Base-by-base conservation (phyloP, 441 rosid species). In the Syzygium syzygioides region DNA sequence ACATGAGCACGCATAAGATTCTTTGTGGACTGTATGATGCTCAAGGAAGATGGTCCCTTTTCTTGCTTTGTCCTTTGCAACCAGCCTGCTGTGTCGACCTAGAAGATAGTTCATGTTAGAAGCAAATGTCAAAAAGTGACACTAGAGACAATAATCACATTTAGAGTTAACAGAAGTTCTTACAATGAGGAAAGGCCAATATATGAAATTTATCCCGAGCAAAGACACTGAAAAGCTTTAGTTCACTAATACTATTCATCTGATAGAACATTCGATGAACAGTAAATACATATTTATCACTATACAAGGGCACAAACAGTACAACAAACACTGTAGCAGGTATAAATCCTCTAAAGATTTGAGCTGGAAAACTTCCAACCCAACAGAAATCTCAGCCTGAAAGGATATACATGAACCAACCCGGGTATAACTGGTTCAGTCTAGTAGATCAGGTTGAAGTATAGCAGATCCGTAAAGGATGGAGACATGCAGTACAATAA, bases 11-110 rank as follows among this genome's bases (percentile, higher is more conserved):
- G 96, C 98, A 97, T 94, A 87, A 97, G 94, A 93, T 94, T 97
- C 94, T 95, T 97, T 92, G 96, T 95, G 37, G 99, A 98, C 90
- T 98, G 99, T 96, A 98, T 91, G 17, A 98, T 89, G 90, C 99
- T 96, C 93, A 97, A 92, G 59, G 99, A 97, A 52, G 96, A 93
- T 53, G 99, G 98, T 90, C 99, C 99, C 94, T 98, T 98, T 91
- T 95, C 95, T 85, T 92, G 88, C 85, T 94, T 97, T 79, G 95
- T 93, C 90, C 99, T 95, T 90, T 97, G 97, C 93, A 98, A 91
- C 99, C 99, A 98, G 55, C 99, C 99, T 80, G 99, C 99, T 80
- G 99, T 98, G 52, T 98, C 99, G 88, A 97, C 99, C 99, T 97
- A 91, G 86, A 84, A 83, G 84, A 68, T 52, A 87, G 85, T 86